Evolutionary conservation across 805 yeast species (phyloP), one percentile per base, ranked within the genome.

Genomic region (Candida nonsorbophila): DNA sequence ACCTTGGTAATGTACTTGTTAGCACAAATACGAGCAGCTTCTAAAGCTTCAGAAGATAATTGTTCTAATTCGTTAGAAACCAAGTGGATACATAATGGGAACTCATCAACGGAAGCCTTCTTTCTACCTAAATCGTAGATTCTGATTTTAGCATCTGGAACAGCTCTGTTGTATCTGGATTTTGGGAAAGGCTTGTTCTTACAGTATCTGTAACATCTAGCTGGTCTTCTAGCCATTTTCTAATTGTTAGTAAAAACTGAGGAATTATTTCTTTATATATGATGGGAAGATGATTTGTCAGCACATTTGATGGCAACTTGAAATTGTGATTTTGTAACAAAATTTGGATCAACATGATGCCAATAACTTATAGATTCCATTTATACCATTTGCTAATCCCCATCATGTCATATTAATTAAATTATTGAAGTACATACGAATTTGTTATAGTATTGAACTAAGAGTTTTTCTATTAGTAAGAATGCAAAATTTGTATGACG

Each of bases 121-220:
- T 92, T 92, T 78, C 95, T 87, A 76, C 98, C 98, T 66, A 92
- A 79, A 74, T 92, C 98, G 71, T 83, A 92, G 72, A 92, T 87
- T 79, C 97, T 86, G 72, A 92, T 87, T 86, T 92, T 92, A 58
- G 97, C 79, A 74, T 92, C 98, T 74, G 98, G 98, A 67, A 92
- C 98, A 76, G 97, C 97, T 82, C 98, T 90, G 90, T 92, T 92
- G 87, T 88, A 92, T 77, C 98, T 88, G 62, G 97, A 88, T 82
- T 92, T 92, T 78, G 98, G 98, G 84, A 79, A 92, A 64, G 98
- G 98, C 81, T 92, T 92, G 95, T 92, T 92, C 85, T 92, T 92
- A 84, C 96, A 94, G 94, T 90, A 92, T 79, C 98, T 87, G 96
- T 92, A 92, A 80, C 98, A 92, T 83, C 97, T 86, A 81, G 98